Base-by-base conservation (phyloP, 2,329 filamentous ascomycete genomes). In the Neofusicoccum sp. region DNA sequence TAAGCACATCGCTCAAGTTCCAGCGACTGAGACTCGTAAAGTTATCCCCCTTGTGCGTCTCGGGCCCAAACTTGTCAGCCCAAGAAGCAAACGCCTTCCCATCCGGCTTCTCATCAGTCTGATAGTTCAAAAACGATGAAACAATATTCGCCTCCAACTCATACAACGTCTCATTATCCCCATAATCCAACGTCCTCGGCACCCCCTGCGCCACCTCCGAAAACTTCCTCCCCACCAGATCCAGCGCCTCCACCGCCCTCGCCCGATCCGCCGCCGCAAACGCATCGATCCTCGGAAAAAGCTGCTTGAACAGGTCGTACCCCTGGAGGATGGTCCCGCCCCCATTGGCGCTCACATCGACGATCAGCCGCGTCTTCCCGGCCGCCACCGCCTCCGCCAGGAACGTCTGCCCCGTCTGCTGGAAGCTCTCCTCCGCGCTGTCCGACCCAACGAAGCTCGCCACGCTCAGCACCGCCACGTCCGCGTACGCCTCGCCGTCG, bases 231-330 rank as follows among this genome's bases (percentile, higher is more conserved):
- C 80, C 72, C 8, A 84, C 75, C 16, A 79, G 68, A 44, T 78
- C 72, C 30, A 79, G 67, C 20, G 77, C 75, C 56, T 82, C 78
- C 38, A 75, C 72, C 5, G 80, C 78, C n/a, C 83, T 77, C 66
- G 83, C 76, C 16, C 84, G 81, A 62, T 74, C 74, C 40, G 69
- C 72, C 3, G 78, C 81, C n/a, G 79, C 80, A 62, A 80, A 83
- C 1, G 78, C 77, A 6, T 79, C 71, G 3, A 79, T 69, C 5
- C 76, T 69, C 0, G 84, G 84, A 71, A 84, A 82, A 1, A 86
- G 73, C 71, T 81, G 76, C 58, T 82, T 82, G 74, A 87, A 87
- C 61, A 88, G 75, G 66, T 87, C 85, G 60, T 84, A 85, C 8
- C 83, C 85, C 43, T 83, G 80, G 12, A 85, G 70, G 54, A 87